Base-by-base conservation (phyloP, 257 asterid genomes). In the Rauvolfia tetraphylla region DNA sequence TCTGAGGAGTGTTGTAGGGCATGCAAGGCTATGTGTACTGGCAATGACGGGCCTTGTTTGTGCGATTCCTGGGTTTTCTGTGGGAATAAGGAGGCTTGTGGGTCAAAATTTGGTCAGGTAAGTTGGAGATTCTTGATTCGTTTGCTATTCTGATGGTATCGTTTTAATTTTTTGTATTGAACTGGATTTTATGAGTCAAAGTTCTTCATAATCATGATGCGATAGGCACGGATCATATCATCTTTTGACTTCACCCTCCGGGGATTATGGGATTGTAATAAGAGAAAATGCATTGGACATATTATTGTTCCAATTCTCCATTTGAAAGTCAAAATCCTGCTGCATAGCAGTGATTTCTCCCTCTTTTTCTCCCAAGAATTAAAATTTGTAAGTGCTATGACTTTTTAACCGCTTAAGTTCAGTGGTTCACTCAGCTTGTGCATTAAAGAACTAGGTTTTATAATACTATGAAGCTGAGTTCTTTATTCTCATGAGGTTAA, bases 1-100 rank as follows among this genome's bases (percentile, higher is more conserved):
- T 81, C 98, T 17, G 82, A 83, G 39, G 87, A 84, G 54, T 95
- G 98, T 76, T 95, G 98, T 49, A 62, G 78, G 57, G 93, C 98
- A 67, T 95, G 98, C 80, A 86, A 84, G 70, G 87, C 78, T 34
- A 88, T 95, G 97, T 95, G 98, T 68, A 89, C 85, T 1, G 94
- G 96, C 13, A 88, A 86, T 7, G 87, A 86, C 20, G 99, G 99
- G 71, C 93, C 93, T n/a, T 95, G 99, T 46, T 89, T 89, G 75
- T 95, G 99, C 79, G 90, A 95, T 91, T 51, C 99, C 0, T 95
- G 98, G 98, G 99, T 95, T 57, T 95, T 85, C 58, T 95, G 99
- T 85, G 97, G 96, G 77, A 83, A 95, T 78, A 85, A 79, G 83
- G 84, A 84, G 77, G 87, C 88, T 63, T 95, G 99, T 84, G 92